These are phyloP conservation scores for Lipomyces orientalis DNA, from an alignment of 805 yeast genomes.

Conservation along the genomic window DNA sequence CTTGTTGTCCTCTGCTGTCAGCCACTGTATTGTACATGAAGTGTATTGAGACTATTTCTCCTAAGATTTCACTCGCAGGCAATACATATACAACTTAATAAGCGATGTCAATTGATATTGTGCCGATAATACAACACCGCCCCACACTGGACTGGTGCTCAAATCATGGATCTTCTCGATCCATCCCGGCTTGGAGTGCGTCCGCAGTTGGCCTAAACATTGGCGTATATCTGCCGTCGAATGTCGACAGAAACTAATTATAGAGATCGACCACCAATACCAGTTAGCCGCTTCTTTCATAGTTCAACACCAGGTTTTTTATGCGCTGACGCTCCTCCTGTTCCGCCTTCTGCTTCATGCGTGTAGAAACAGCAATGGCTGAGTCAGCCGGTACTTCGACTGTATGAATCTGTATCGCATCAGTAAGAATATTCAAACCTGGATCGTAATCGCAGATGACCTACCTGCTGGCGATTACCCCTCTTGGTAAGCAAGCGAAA, in stretches of 20 bases:
- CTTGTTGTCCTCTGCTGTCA: not conserved
- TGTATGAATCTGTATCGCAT: slow-evolving; percentile 19
- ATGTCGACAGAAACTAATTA: not conserved
- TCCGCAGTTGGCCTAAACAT: no score
- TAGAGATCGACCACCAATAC: not conserved
- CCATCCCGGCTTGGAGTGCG: no score
- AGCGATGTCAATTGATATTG: no score
- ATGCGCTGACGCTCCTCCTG: slow-evolving; percentile 36
- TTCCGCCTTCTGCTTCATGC: slow-evolving; percentile 36
- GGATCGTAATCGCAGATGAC: not conserved
- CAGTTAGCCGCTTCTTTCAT: slow-evolving; percentile 28
- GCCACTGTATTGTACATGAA: no score
- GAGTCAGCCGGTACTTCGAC: slow-evolving; percentile 38
- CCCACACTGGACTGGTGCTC: no score
- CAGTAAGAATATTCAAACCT: not conserved
- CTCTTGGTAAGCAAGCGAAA: slow-evolving; percentile 34
- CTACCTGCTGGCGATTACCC: slow-evolving; percentile 35
- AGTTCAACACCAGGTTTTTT: slow-evolving; percentile 36
- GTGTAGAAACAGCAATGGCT: slow-evolving; percentile 36
- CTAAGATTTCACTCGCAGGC: no score
- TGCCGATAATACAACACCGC: no score
- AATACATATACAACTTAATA: no score
- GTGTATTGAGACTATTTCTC: no score
- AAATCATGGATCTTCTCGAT: no score
- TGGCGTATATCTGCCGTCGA: not conserved